These are phyloP conservation scores for Monosporascus sp. DNA, from an alignment of 2,329 filamentous ascomycete genomes.

Conservation along the genomic window DNA sequence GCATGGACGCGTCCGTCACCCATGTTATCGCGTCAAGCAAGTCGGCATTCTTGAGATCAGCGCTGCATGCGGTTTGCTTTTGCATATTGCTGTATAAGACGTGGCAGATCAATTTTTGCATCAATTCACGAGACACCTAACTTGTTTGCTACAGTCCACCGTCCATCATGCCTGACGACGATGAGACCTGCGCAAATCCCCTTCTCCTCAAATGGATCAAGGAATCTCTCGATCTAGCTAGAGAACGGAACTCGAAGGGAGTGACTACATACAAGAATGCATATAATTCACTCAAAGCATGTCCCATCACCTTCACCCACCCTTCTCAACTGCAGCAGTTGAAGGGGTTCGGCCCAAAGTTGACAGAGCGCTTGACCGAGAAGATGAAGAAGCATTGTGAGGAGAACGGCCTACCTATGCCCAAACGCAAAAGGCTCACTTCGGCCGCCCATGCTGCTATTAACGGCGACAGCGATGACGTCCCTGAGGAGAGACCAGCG, in stretches of 20 bases:
- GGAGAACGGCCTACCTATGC: slow-evolving; percentile 63
- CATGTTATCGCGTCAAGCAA: neutral
- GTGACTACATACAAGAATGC: slow-evolving; percentile 68
- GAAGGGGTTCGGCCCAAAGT: slow-evolving; percentile 67
- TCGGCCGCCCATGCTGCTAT: slow-evolving; percentile 22
- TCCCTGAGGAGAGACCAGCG: slow-evolving; percentile 29
- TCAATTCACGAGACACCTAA: slow-evolving; percentile 9
- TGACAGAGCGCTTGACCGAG: slow-evolving; percentile 64
- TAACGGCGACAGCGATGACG: slow-evolving; percentile 29
- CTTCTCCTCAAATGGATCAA: slow-evolving; percentile 68
- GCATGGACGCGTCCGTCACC: neutral
- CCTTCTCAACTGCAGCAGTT: slow-evolving; percentile 67
- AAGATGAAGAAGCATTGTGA: slow-evolving; percentile 55
- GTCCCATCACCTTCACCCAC: slow-evolving; percentile 65
- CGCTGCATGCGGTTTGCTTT: neutral
- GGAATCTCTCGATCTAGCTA: slow-evolving; percentile 68
- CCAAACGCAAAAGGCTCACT: slow-evolving; percentile 47
- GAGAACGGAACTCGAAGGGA: slow-evolving; percentile 65
- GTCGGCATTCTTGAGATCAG: too few relatives aligned
- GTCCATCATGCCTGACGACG: slow-evolving; percentile 8
- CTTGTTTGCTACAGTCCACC: neutral
- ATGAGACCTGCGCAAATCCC: slow-evolving; percentile 57
- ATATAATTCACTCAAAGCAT: slow-evolving; percentile 70
- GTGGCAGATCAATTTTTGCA: neutral
- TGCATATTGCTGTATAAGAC: neutral